Percentiles rank a stretch among this genome's conserved stretches.
Conservation (phyloP, 2,329 filamentous ascomycete species). For the Fusarium sarcochroum region DNA sequence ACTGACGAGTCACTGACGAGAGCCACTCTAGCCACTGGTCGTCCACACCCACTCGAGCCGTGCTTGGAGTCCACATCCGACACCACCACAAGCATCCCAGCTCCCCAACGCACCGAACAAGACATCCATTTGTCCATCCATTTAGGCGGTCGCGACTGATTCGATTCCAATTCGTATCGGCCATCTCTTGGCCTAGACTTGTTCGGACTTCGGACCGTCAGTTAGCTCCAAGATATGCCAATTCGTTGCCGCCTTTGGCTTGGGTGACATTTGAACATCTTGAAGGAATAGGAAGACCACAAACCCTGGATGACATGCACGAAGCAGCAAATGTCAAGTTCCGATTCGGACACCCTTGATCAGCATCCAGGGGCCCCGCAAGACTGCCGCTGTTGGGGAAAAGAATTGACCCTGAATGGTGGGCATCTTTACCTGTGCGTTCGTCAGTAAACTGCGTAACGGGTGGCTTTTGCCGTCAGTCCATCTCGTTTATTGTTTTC, state of each 20-base stretch:
- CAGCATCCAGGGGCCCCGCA: conserved; percentile 29
- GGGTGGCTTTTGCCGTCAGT: background rate
- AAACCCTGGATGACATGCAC: conserved; percentile 3
- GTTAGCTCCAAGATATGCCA: conserved; percentile 23
- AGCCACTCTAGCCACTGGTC: conserved; percentile 34
- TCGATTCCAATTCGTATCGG: conserved; percentile 31
- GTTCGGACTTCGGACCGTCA: conserved; percentile 33
- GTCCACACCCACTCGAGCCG: conserved; percentile 40
- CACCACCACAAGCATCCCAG: conserved; percentile 46
- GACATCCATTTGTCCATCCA: conserved; percentile 42
- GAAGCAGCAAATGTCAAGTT: conserved; percentile 5
- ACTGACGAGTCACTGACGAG: conserved; percentile 38
- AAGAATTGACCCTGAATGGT: conserved; percentile 12
- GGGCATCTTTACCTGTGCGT: conserved; percentile 17
- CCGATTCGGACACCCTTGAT: conserved; percentile 29
- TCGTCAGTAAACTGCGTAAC: background rate
- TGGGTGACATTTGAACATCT: conserved; percentile 22
- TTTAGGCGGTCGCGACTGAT: conserved; percentile 23
- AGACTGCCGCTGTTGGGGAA: conserved; percentile 36
- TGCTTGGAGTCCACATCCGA: conserved; percentile 40
- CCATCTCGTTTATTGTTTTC: background rate
- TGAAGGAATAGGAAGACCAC: conserved; percentile 12
- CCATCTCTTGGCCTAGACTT: conserved; percentile 30
- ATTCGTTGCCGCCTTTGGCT: conserved; percentile 25
- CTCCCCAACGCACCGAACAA: conserved; percentile 38